A percentile compares a stretch with the other conserved stretches of the same genome.
Conservation (phyloP, 768 basidiomycete genomes). For the Suillus luteus region DNA sequence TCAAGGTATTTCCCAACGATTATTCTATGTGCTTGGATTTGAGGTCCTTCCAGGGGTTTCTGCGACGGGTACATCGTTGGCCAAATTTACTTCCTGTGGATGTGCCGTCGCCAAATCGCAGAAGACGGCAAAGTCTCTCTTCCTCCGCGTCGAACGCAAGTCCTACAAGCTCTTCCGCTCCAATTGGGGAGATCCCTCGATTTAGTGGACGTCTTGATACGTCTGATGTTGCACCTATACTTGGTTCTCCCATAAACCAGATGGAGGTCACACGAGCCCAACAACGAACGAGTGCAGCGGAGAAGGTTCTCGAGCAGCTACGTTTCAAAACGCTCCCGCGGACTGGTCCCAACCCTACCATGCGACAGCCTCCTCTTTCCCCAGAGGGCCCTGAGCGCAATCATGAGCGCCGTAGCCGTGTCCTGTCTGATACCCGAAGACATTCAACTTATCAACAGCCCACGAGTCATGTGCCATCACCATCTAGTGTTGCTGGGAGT, state of each 20-base stretch:
- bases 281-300: conserved; percentile 64
- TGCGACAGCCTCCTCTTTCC: conserved; percentile 22
- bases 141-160: conserved; percentile 7
- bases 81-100: conserved; percentile 66
- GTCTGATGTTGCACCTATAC: conserved; percentile 22
- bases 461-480: neutral
- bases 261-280: conserved; percentile 35
- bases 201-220: conserved; percentile 28
- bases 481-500: conserved; percentile 23
- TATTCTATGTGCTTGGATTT: neutral
- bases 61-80: conserved; percentile 92
- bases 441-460: conserved; percentile 23
- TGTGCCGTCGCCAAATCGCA: conserved; percentile 23
- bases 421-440: conserved; percentile 34
- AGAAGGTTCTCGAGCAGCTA: conserved; percentile 67
- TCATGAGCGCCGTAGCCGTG: conserved; percentile 26
- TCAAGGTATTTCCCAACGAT: conserved; percentile 60
- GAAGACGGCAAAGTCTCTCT: conserved; percentile 34
- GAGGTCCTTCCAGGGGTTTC: conserved; percentile 63
- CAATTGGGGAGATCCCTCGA: conserved; percentile 15
- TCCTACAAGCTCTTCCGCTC: neutral
- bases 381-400: conserved; percentile 19
- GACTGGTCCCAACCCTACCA: conserved; percentile 27
- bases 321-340: conserved; percentile 58
- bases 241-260: conserved; percentile 35